Conservation (phyloP, 108 stramenopile genomes). For the Aureococcus anophagefferens region DNA sequence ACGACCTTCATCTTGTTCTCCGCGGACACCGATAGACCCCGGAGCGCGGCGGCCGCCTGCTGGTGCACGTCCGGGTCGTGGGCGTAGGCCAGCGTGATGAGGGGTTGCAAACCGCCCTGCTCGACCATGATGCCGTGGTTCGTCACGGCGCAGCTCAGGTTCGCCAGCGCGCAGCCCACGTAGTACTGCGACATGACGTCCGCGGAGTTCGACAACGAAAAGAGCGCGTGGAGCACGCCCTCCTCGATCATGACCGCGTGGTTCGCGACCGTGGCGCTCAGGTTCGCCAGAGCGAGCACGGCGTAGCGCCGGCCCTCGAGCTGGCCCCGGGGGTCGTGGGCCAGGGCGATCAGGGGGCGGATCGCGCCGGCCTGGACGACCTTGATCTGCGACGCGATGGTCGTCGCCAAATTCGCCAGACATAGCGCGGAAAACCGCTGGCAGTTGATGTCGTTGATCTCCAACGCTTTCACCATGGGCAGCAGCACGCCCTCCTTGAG, state of each 20-base stretch:
- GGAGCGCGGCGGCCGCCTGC: constrained; percentile 63
- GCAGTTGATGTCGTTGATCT: constrained; percentile 41
- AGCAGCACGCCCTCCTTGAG: constrained; percentile 47
- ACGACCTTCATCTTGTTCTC: constrained; percentile 65
- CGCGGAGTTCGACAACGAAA: constrained; percentile 54
- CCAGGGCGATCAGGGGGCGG: constrained; percentile 45
- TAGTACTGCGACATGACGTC: constrained; percentile 62
- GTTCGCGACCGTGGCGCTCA: constrained; percentile 59
- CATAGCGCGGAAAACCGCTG: constrained; percentile 60
- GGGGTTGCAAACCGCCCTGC: constrained; percentile 63
- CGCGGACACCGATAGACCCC: constrained; percentile 56
- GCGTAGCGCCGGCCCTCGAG: constrained; percentile 56
- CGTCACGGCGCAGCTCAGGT: constrained; percentile 51
- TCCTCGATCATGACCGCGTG: constrained; percentile 58
- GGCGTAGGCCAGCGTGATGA: constrained; percentile 51
- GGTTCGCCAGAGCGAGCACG: constrained; percentile 63
- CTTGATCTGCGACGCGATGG: constrained; percentile 55
- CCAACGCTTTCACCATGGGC: constrained; percentile 53
- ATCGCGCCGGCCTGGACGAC: constrained; percentile 69
- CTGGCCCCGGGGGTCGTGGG: constrained; percentile 24
- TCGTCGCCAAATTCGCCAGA: constrained; percentile 68
- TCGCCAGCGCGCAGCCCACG: constrained; percentile 65
- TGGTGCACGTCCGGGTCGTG: constrained; percentile 59
- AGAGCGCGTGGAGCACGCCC: constrained; percentile 53
- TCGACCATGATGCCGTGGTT: constrained; percentile 66